These are phyloP conservation scores for Pezizomycotina sp. DNA, from an alignment of 2,329 filamentous ascomycete species.

Conservation along the genomic window DNA sequence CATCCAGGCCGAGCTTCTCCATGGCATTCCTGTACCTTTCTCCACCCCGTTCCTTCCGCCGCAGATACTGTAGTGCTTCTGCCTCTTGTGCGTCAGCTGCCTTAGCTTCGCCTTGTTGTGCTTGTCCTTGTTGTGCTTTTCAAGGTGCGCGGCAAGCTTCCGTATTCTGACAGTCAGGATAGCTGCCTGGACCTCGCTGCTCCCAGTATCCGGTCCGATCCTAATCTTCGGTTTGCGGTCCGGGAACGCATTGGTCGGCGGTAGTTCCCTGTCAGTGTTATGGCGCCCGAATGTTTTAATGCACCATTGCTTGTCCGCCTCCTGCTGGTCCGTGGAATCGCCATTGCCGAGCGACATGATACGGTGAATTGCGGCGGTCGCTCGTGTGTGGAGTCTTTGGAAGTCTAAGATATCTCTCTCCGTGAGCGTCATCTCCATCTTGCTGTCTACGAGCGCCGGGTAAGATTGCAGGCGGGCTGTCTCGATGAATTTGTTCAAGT, in stretches of 20 bases:
- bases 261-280: constrained; percentile 51
- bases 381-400: constrained; percentile 44
- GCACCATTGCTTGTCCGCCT: constrained; percentile 70
- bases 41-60: constrained; percentile 77
- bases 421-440: constrained; percentile 27
- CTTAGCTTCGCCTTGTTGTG: constrained; percentile 84
- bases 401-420: constrained; percentile 31
- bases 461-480: constrained; percentile 35
- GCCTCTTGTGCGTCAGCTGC: constrained; percentile 69
- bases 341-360: constrained; percentile 65
- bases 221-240: constrained; percentile 37
- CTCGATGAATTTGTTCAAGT: constrained; percentile 49
- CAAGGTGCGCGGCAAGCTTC: constrained; percentile 55
- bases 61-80: constrained; percentile 80
- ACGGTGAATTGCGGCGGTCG: constrained; percentile 57
- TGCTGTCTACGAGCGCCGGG: constrained; percentile 15
- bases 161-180: constrained; percentile 91
- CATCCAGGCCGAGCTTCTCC: constrained; percentile 55
- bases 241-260: constrained; percentile 31
- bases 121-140: constrained; percentile 64
- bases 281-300: constrained; percentile 81
- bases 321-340: constrained; percentile 59
- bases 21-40: constrained; percentile 78
- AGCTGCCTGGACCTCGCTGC: constrained; percentile 91
- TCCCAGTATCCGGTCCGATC: constrained; percentile 82